phyloP scores from a whole-genome alignment of 306 rosid genomes.

The Alnus rubra region DNA sequence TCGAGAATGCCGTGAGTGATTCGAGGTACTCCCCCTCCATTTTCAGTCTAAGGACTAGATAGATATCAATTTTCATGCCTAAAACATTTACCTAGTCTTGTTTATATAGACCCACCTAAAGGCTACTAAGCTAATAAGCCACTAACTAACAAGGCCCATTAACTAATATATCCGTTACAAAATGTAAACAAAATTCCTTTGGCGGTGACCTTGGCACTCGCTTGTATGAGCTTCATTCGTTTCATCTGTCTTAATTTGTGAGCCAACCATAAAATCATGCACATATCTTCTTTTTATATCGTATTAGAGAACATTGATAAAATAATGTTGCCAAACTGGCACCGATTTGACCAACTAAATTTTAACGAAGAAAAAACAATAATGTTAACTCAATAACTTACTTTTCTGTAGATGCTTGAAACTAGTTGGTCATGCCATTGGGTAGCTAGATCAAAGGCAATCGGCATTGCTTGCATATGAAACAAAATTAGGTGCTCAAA shows the following conservation, averaged over 20 bases:
- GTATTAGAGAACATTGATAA: background rate
- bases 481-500: background rate
- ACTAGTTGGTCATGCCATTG: background rate
- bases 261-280: background rate
- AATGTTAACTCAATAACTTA: background rate
- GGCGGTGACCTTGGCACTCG: background rate
- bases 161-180: too few relatives aligned
- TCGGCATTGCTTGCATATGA: background rate
- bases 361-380: background rate
- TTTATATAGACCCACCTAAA: too few relatives aligned
- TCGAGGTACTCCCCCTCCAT: too few relatives aligned
- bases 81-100: too few relatives aligned
- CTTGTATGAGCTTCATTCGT: background rate
- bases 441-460: background rate
- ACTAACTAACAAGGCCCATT: too few relatives aligned
- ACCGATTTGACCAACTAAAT: background rate
- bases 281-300: background rate
- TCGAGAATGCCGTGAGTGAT: too few relatives aligned
- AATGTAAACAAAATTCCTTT: background rate
- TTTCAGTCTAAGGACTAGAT: too few relatives aligned
- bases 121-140: too few relatives aligned
- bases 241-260: background rate
- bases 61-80: too few relatives aligned
- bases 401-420: background rate
- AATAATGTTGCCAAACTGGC: background rate